Evolutionary conservation across 2,329 filamentous ascomycete genomes (phyloP), one percentile per base, ranked within the genome.

Genomic region (Ilyonectria sp.): DNA sequence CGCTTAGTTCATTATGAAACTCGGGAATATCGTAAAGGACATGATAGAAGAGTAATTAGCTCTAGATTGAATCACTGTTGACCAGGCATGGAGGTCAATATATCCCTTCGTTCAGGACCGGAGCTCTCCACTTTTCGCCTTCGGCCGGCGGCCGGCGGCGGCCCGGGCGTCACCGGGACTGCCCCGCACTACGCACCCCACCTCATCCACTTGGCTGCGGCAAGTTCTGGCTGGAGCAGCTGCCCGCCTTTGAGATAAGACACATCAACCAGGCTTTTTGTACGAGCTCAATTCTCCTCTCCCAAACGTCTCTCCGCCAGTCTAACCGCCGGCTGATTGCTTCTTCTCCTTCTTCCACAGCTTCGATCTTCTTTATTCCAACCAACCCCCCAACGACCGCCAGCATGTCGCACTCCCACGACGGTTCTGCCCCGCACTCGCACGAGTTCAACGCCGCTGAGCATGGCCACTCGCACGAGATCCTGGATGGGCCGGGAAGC

Each of bases 381-480:
- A 53, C n/a, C 59, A 21, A 21, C 21, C 23, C 19, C 33, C 56
- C 47, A 5, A 7, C 40, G 15, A 10, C 31, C 46, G 33, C 49
- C 47, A 74, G 46, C 61, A 83, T 82, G 80, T 77, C 81, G 37
- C 82, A 82, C 76, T 83, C 85, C 21, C 89, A 92, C 79, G 88
- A 89, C 63, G 84, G 82, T 40, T 76, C 77, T 71, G 85, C 84
- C 53, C 85, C 86, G 37, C 90, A 91, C 78, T 85, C 87, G 6
- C 89, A 93, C 80, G 84, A 84, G 67, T 82, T 85, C 79, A 84
- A 85, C 69, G 82, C 85, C 63, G 86, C 89, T 68, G 93, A 95
- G 78, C 96, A 98, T 81, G 96, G 96, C 75, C 96, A 99, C 85
- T 93, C 92, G 2, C 96, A 98, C 81, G 96, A 98, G 86, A 94